These are phyloP conservation scores for Candida frijolesensis DNA, from an alignment of 1,139 yeast genomes.

Conservation along the genomic window DNA sequence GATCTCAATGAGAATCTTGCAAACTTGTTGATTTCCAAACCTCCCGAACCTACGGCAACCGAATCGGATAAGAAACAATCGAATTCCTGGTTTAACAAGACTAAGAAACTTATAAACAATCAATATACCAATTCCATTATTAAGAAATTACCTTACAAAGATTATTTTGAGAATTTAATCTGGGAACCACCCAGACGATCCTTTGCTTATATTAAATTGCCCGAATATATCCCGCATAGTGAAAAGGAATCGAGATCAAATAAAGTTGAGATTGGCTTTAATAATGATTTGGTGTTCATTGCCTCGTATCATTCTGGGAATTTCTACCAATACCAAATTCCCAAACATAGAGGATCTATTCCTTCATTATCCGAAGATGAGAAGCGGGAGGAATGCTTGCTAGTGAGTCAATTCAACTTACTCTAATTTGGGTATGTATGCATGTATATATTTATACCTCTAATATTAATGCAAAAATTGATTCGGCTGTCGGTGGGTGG, in stretches of 20 bases:
- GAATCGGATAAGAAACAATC: constrained; percentile 11
- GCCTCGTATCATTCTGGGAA: constrained; percentile 44
- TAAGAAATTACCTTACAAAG: constrained; percentile 44
- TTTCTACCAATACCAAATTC: constrained; percentile 44
- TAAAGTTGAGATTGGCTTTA: constrained; percentile 43
- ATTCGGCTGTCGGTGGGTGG: too few relatives aligned
- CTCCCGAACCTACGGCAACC: constrained; percentile 13
- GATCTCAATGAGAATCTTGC: constrained; percentile 49
- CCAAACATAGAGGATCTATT: constrained; percentile 16
- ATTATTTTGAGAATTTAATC: constrained; percentile 44
- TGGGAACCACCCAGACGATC: constrained; percentile 51
- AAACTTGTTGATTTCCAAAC: constrained; percentile 38
- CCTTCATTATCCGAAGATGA: constrained; percentile 21
- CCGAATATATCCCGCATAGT: constrained; percentile 29
- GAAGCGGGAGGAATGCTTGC: constrained; percentile 32
- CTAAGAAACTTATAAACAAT: constrained; percentile 32
- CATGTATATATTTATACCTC: not conserved
- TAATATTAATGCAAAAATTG: too few relatives aligned
- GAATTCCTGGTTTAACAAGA: constrained; percentile 19
- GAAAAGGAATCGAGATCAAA: constrained; percentile 14
- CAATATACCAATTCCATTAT: constrained; percentile 42
- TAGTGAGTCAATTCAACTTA: constrained; percentile 26
- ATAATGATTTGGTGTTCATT: constrained; percentile 33
- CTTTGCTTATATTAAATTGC: constrained; percentile 44
- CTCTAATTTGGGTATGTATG: not conserved